These are phyloP conservation scores for Peronospora destructor DNA, from an alignment of 352 stramenopile genomes.

Conservation along the genomic window DNA sequence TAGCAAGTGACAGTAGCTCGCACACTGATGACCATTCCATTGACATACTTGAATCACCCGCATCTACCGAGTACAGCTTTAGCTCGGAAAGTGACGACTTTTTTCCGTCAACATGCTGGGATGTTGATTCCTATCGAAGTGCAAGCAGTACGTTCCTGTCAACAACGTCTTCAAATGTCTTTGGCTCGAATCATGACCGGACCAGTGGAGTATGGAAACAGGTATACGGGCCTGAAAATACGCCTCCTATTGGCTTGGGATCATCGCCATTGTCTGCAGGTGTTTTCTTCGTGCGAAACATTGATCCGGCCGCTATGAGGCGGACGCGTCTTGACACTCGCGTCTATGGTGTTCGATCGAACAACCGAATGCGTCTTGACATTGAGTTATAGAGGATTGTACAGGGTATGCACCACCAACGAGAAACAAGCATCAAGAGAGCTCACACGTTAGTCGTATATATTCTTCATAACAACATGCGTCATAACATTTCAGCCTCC, in stretches of 20 bases:
- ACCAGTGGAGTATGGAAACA: slow-evolving; percentile 21
- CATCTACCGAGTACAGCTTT: slow-evolving; percentile 28
- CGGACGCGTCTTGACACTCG: slow-evolving; percentile 22
- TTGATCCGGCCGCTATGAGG: slow-evolving; percentile 11
- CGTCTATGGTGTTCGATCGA: slow-evolving; percentile 5
- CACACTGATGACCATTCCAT: slow-evolving; percentile 33
- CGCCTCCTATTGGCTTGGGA: slow-evolving; percentile 5
- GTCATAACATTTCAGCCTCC: slow-evolving; percentile 17
- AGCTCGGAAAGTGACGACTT: slow-evolving; percentile 21
- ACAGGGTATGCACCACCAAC: background rate
- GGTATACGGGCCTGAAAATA: slow-evolving; percentile 12
- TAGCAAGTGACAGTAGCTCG: slow-evolving; percentile 21
- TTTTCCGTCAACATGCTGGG: slow-evolving; percentile 15
- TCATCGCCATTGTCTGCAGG: slow-evolving; percentile 13
- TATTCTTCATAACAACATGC: slow-evolving; percentile 6
- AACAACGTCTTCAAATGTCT: slow-evolving; percentile 24
- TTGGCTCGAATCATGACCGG: slow-evolving; percentile 19
- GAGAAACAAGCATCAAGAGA: background rate
- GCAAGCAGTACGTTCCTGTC: slow-evolving; percentile 23
- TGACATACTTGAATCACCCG: slow-evolving; percentile 25
- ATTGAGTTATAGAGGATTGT: slow-evolving; percentile 17
- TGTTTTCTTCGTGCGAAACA: slow-evolving; percentile 21
- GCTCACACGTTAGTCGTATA: slow-evolving; percentile 5
- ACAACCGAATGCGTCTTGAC: slow-evolving; percentile 15
- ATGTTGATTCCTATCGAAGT: slow-evolving; percentile 29